These are phyloP conservation scores for Aeminium ludgeri DNA, from an alignment of 495 filamentous ascomycete species.

Conservation along the genomic window DNA sequence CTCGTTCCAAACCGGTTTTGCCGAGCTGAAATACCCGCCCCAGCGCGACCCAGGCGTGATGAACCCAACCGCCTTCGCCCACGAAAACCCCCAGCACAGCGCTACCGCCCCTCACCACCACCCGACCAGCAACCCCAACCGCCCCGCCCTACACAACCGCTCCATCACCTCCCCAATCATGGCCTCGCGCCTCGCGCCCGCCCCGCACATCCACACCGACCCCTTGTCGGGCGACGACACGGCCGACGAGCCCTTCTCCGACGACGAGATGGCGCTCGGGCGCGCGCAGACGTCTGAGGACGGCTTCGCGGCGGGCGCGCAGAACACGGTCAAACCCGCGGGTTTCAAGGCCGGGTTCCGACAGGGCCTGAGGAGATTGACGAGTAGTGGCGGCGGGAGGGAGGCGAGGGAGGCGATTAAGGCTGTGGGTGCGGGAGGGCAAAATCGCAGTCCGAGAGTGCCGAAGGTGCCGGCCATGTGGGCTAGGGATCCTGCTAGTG, in stretches of 20 bases:
- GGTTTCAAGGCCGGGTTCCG: constrained; percentile 8
- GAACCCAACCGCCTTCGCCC: constrained; percentile 38
- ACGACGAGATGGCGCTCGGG: constrained; percentile 24
- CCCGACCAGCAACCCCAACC: constrained; percentile 1
- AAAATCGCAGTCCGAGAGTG: constrained; percentile 24
- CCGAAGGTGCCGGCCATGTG: constrained; percentile 27
- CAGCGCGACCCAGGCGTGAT: constrained; percentile 43
- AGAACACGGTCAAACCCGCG: constrained; percentile 7
- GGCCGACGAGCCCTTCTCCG: constrained; percentile 24
- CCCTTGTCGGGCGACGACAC: constrained; percentile 11
- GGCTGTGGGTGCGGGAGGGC: neutral
- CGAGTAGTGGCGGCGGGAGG: constrained; percentile 5
- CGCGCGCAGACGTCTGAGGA: constrained; percentile 15
- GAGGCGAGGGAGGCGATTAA: constrained; percentile 4
- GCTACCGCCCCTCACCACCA: no score
- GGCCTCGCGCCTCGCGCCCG: constrained; percentile 13
- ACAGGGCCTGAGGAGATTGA: constrained; percentile 9
- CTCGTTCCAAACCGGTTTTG: constrained; percentile 79
- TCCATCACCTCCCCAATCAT: constrained; percentile 24
- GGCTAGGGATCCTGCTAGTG: constrained; percentile 19
- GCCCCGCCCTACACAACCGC: constrained; percentile 25
- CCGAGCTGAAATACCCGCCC: constrained; percentile 33
- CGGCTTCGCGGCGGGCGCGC: neutral
- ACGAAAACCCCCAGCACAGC: neutral
- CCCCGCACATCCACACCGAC: constrained; percentile 7